Evolutionary conservation across 2,329 filamentous ascomycete genomes (phyloP).

Genomic region (Cladobotryum protrusum): DNA sequence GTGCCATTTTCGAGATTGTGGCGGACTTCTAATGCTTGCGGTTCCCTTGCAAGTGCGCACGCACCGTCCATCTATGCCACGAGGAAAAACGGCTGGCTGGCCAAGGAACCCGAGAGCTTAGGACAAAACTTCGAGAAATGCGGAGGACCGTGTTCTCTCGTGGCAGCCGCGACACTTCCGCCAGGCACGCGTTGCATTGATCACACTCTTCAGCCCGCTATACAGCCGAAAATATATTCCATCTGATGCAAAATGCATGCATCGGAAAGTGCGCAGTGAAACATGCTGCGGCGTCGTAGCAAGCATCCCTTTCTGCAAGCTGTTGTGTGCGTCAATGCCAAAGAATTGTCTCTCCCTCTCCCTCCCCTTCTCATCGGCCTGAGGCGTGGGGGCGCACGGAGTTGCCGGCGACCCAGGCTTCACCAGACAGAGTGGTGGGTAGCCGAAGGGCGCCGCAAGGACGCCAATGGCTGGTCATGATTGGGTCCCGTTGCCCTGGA

Average conservation of each 20-base stretch:
- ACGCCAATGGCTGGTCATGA: constrained; percentile 4
- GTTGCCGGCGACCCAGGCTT: constrained; percentile 11
- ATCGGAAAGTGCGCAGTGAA: constrained; percentile 6
- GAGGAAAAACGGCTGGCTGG: constrained; percentile 1
- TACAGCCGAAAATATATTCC: neutral
- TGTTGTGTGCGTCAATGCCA: constrained; percentile 8
- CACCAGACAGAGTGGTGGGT: neutral
- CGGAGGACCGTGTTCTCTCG: no score
- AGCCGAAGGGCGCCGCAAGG: neutral
- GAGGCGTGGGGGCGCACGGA: constrained; percentile 9
- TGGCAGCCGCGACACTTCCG: neutral
- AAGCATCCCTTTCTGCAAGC: constrained; percentile 3
- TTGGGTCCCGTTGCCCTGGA: neutral
- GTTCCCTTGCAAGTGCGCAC: neutral
- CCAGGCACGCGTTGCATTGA: neutral
- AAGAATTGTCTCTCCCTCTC: neutral
- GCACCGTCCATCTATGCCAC: neutral
- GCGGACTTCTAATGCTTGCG: neutral
- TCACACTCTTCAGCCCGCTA: neutral
- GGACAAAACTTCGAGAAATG: constrained; percentile 1
- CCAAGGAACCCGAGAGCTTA: constrained; percentile 7
- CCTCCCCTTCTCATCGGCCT: neutral
- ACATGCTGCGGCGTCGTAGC: constrained; percentile 2
- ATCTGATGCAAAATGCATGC: constrained; percentile 1
- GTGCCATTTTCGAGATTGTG: neutral